Percentiles rank a stretch among this genome's conserved stretches.
phyloP scores from a whole-genome alignment of 805 yeast genomes.

The Candida germanica region DNA sequence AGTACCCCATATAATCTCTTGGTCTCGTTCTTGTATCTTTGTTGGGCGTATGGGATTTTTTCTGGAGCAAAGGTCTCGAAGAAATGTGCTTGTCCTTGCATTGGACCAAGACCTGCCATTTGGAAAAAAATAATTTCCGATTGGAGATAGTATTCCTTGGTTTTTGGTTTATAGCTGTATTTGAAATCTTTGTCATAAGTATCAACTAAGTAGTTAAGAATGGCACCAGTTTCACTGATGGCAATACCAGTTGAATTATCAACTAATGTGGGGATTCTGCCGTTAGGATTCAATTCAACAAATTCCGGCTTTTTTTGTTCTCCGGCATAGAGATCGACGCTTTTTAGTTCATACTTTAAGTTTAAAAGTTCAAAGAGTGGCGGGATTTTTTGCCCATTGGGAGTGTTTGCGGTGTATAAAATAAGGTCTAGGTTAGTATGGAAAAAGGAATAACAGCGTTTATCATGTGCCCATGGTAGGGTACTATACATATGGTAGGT shows the following conservation, averaged over 20 bases:
- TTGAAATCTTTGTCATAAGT: slow-evolving; percentile 55
- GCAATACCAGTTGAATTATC: slow-evolving; percentile 42
- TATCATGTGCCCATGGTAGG: too few relatives aligned
- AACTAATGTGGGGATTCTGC: slow-evolving; percentile 57
- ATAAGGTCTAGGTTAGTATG: slow-evolving; percentile 13
- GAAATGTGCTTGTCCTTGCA: slow-evolving; percentile 59
- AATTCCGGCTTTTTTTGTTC: slow-evolving; percentile 59
- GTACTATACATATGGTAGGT: too few relatives aligned
- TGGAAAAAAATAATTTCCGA: slow-evolving; percentile 56
- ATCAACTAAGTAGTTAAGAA: slow-evolving; percentile 56
- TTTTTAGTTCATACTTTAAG: slow-evolving; percentile 38
- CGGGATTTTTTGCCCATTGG: slow-evolving; percentile 45
- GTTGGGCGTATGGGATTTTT: slow-evolving; percentile 51
- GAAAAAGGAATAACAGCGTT: too few relatives aligned
- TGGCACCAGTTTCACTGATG: slow-evolving; percentile 61
- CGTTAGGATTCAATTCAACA: slow-evolving; percentile 56
- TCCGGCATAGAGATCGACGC: slow-evolving; percentile 38
- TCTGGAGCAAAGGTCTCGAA: slow-evolving; percentile 46
- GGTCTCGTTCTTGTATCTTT: slow-evolving; percentile 51
- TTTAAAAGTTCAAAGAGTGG: slow-evolving; percentile 41
- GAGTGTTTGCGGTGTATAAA: slow-evolving; percentile 31
- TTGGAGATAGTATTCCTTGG: slow-evolving; percentile 48
- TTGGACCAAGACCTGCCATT: slow-evolving; percentile 57
- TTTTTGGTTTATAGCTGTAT: slow-evolving; percentile 34
- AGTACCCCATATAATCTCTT: slow-evolving; percentile 52